Base-by-base conservation (phyloP, 805 yeast genomes). In the Hanseniaspora meyeri region DNA sequence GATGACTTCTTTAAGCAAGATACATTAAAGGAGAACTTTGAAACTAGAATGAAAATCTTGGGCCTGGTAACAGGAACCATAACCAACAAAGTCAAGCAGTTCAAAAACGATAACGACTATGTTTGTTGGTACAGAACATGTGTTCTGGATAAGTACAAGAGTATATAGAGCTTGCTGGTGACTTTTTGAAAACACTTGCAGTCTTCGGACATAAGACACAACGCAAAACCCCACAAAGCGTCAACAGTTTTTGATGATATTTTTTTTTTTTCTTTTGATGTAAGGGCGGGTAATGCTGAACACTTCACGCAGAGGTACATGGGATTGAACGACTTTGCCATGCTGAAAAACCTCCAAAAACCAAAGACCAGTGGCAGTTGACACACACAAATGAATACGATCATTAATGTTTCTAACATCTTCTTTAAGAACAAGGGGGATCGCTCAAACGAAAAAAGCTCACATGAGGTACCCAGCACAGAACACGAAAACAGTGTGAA, bases 341-440 rank as follows among this genome's bases (percentile, higher is more conserved):
- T 24, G 5, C 5, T 24, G 27, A 5, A 3, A 24, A 4, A 24
- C 27, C 5, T 24, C 5, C 3, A 24, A 24, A 3, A 3, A 24
- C 3, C 27, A 24, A 24, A 24, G 5, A 24, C 27, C 27, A 24
- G 27, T 24, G 27, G 5, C 3, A 24, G 27, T 24, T 24, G 27
- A 24, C 27, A 24, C 27, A 24, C 27, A 24, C 27, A n/a, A n/a
- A 51, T 51, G 55, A 51, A 51, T 38, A 51, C 55, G 24, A 51
- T 51, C 16, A 51, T 51, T 43, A 51, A 51, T 27, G 55, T 51
- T n/a, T 51, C 55, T 10, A 51, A 45, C 31, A 51, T 51, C 16
- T 14, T 51, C 19, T 43, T 51, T 17, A 19, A 32, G 31, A 51
- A 19, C 12, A 45, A 43, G 8, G 7, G 12, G 5, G 29, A n/a